Conservation (phyloP, 805 yeast genomes). For the Saccharomyces paradoxus region DNA sequence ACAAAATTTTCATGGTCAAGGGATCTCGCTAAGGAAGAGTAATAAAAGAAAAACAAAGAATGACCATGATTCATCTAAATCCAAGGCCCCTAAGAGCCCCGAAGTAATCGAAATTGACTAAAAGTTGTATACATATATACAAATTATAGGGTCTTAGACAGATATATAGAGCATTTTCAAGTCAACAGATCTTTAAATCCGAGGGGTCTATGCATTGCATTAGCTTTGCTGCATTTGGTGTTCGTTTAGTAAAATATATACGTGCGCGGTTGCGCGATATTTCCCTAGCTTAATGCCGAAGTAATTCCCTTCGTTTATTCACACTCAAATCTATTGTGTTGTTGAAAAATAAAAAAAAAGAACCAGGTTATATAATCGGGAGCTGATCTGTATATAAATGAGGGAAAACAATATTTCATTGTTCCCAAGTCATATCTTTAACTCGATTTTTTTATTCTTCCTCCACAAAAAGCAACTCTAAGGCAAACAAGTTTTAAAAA, state of each 20-base stretch:
- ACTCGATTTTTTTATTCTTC: background rate
- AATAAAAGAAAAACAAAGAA: conserved; percentile 56
- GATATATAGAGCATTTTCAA: background rate
- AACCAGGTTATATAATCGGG: background rate
- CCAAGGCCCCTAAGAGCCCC: conserved; percentile 57
- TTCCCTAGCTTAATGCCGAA: background rate
- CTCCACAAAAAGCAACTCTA: background rate
- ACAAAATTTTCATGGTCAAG: conserved; percentile 50
- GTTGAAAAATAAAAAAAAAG: background rate
- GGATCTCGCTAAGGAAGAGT: conserved; percentile 65
- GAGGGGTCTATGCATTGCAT: background rate
- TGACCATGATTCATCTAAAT: conserved; percentile 48
- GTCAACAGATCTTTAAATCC: background rate
- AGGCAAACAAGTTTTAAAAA: background rate
- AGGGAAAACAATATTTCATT: background rate
- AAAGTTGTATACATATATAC: background rate
- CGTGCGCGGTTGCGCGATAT: background rate
- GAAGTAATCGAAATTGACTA: conserved; percentile 76
- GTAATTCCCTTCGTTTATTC: background rate
- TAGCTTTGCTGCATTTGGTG: background rate
- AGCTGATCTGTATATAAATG: background rate
- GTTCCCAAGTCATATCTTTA: background rate
- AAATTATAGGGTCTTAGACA: background rate
- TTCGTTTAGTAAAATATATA: background rate
- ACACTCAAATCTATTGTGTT: background rate